Evolutionary conservation across 73 alveolate genomes (phyloP).

Genomic region (Effrenium voratum): DNA sequence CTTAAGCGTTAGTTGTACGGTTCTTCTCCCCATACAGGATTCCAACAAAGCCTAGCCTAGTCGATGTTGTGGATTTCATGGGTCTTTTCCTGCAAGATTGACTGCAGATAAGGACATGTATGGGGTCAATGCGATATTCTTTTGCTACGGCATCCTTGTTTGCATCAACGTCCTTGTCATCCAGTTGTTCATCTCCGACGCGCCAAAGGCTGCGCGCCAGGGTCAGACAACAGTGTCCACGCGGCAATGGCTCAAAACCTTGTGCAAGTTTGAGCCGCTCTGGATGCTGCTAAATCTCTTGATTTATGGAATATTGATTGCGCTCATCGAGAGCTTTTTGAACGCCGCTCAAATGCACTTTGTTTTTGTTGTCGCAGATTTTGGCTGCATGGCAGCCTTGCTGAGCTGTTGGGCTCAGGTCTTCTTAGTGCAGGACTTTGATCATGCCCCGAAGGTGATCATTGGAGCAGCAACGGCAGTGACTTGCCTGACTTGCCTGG

Average conservation of each 20-base stretch:
- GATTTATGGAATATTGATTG: slow-evolving; percentile 41
- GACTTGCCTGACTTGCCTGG: not conserved
- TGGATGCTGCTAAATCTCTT: slow-evolving; percentile 83
- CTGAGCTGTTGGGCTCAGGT: not conserved
- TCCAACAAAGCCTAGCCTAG: no score
- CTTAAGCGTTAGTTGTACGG: no score
- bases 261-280: slow-evolving; percentile 40
- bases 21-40: no score
- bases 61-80: no score
- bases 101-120: slow-evolving; percentile 10
- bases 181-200: slow-evolving; percentile 59
- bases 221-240: not conserved
- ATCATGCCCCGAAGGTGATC: slow-evolving; percentile 58
- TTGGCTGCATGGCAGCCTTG: no score
- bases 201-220: not conserved
- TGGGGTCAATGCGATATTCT: slow-evolving; percentile 71
- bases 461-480: slow-evolving; percentile 67
- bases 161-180: slow-evolving; percentile 65
- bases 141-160: slow-evolving; percentile 60
- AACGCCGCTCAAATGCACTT: slow-evolving; percentile 14
- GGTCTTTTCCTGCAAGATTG: no score
- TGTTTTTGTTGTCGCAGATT: no score
- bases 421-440: slow-evolving; percentile 72
- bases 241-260: slow-evolving; percentile 36
- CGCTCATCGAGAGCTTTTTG: slow-evolving; percentile 59